A percentile compares a stretch with the other conserved stretches of the same genome.
Conservation (phyloP, 768 basidiomycete genomes). For the Termitomyces sp. region DNA sequence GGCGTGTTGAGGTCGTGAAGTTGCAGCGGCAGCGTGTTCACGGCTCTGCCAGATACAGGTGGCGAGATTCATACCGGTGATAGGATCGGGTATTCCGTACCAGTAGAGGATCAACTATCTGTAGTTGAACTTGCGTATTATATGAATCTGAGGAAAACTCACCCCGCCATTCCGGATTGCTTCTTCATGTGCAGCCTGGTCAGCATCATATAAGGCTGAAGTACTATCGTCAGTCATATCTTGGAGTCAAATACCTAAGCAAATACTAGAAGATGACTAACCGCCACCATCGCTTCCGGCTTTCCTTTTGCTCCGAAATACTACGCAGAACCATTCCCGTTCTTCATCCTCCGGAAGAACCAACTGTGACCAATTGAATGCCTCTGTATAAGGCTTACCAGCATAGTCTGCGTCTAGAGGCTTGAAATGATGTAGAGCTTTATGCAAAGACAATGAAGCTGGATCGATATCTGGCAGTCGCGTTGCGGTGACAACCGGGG, state of each 20-base stretch:
- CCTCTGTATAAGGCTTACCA: slow-evolving; percentile 52
- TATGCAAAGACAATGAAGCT: slow-evolving; percentile 79
- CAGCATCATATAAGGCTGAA: slow-evolving; percentile 79
- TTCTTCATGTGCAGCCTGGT: slow-evolving; percentile 87
- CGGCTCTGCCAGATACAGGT: slow-evolving; percentile 96
- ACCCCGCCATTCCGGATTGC: slow-evolving; percentile 85
- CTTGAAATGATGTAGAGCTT: slow-evolving; percentile 72
- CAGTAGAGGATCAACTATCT: slow-evolving; percentile 82
- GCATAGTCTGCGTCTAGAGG: slow-evolving; percentile 63
- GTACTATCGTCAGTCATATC: slow-evolving; percentile 5
- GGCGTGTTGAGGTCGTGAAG: slow-evolving; percentile 73
- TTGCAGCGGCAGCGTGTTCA: slow-evolving; percentile 76
- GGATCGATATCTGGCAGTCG: slow-evolving; percentile 84
- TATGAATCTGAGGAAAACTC: slow-evolving; percentile 22
- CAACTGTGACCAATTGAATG: slow-evolving; percentile 87
- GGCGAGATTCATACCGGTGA: slow-evolving; percentile 82
- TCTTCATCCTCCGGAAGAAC: slow-evolving; percentile 63
- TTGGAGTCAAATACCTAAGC: neutral
- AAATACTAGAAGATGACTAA: slow-evolving; percentile 24
- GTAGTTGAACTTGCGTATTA: neutral
- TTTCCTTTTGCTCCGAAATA: slow-evolving; percentile 77
- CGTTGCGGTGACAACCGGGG: slow-evolving; percentile 59
- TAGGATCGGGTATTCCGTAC: slow-evolving; percentile 80
- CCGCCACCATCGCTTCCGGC: slow-evolving; percentile 63
- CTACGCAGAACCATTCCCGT: slow-evolving; percentile 90